These are phyloP conservation scores for Camellia japonica DNA, from an alignment of 148 eudicot genomes.

Conservation along the genomic window DNA sequence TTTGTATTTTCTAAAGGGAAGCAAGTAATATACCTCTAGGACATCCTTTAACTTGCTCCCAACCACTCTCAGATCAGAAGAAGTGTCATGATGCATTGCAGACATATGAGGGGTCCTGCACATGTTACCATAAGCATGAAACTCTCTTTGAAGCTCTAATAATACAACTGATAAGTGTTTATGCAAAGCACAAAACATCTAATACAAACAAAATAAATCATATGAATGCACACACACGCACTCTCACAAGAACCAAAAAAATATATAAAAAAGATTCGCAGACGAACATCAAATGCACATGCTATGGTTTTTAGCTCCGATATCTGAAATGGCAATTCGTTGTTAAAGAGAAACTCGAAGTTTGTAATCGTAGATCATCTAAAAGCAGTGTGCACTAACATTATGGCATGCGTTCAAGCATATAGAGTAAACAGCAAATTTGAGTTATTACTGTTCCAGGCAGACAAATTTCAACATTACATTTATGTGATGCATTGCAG, in stretches of 20 bases:
- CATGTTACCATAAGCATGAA: background rate
- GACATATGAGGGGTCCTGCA: conserved; percentile 85
- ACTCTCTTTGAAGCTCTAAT: background rate
- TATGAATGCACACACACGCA: background rate
- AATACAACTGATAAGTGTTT: background rate
- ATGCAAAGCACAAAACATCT: background rate
- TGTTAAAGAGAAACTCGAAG: background rate
- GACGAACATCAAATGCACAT: background rate
- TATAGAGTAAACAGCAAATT: background rate
- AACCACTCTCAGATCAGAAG: conserved; percentile 63
- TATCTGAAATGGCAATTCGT: background rate
- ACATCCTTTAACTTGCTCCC: conserved; percentile 56
- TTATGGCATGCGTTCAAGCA: background rate
- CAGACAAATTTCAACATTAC: background rate
- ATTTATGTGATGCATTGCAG: background rate
- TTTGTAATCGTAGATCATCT: background rate
- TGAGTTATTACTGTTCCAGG: background rate
- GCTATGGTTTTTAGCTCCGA: background rate
- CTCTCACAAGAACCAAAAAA: background rate
- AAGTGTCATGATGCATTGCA: conserved; percentile 84
- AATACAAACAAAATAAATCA: background rate
- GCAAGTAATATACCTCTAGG: conserved; percentile 45
- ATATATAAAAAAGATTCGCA: background rate
- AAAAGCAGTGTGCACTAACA: background rate
- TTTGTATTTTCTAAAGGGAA: background rate